Conservation (phyloP, 768 basidiomycete species). For the Tulasnella sp. region DNA sequence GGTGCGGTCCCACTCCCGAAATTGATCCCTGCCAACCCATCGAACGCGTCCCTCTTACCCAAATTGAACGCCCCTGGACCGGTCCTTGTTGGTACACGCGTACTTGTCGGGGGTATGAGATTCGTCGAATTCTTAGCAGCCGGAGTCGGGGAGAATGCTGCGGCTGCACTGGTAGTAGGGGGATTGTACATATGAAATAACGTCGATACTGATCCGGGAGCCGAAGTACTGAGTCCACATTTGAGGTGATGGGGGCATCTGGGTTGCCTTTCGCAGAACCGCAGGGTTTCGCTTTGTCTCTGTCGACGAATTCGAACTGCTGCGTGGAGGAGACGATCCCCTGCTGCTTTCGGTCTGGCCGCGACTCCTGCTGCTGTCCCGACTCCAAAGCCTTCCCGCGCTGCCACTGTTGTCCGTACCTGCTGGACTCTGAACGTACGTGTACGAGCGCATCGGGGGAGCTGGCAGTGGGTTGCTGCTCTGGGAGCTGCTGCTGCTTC, state of each 20-base stretch:
- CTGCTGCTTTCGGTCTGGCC: not conserved
- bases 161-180: not conserved
- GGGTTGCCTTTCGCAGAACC: not conserved
- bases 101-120: constrained; percentile 11
- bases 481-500: constrained; percentile 23
- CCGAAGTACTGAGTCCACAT: constrained; percentile 8
- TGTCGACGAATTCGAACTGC: not conserved
- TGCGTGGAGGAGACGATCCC: constrained; percentile 4
- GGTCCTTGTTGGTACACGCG: constrained; percentile 22
- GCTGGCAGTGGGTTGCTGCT: constrained; percentile 13
- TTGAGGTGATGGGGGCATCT: not conserved
- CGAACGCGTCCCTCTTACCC: constrained; percentile 64
- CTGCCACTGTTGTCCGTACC: constrained; percentile 27
- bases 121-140: not conserved
- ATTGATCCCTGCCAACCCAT: constrained; percentile 52
- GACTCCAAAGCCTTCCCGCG: constrained; percentile 9
- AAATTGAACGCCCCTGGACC: constrained; percentile 14
- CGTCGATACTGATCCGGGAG: constrained; percentile 20
- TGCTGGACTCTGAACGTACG: constrained; percentile 9
- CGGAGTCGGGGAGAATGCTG: not conserved
- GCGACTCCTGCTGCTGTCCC: constrained; percentile 17
- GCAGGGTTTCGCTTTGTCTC: not conserved
- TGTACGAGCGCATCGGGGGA: constrained; percentile 12
- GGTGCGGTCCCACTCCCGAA: constrained; percentile 1
- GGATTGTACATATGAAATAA: constrained; percentile 18